Conservation (phyloP, 73 alveolate genomes). For the Stentor roeselii region DNA sequence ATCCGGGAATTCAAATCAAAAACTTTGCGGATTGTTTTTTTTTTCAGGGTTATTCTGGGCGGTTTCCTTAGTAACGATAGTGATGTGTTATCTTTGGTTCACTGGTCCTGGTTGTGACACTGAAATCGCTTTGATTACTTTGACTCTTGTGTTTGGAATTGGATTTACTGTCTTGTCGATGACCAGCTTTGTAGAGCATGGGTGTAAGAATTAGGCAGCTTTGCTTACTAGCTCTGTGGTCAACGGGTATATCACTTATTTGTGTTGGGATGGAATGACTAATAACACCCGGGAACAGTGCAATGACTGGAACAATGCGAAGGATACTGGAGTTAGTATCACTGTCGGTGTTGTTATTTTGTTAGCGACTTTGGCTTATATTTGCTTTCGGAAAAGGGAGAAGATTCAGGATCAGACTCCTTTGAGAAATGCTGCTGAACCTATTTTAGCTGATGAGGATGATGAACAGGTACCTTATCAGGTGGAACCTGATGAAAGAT, state of each 20-base stretch:
- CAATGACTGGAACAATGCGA: background rate
- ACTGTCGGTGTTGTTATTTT: background rate
- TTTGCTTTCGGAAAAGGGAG: constrained; percentile 10
- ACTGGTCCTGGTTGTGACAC: background rate
- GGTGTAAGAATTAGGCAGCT: constrained; percentile 14
- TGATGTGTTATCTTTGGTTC: background rate
- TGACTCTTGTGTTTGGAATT: background rate
- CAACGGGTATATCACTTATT: background rate
- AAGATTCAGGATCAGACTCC: background rate
- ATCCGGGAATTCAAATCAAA: background rate
- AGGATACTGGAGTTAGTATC: background rate
- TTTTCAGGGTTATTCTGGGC: background rate
- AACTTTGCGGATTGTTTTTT: background rate
- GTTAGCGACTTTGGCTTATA: background rate
- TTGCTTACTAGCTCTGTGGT: constrained; percentile 1
- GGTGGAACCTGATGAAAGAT: background rate
- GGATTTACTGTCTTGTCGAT: background rate
- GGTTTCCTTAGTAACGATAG: background rate
- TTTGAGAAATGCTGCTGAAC: constrained; percentile 21
- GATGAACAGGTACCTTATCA: background rate
- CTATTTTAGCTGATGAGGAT: constrained; percentile 8
- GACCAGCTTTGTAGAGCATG: background rate
- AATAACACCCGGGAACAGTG: background rate
- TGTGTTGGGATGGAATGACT: constrained; percentile 21
- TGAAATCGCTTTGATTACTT: background rate